A percentile compares a stretch with the other conserved stretches of the same genome.
phyloP scores from a whole-genome alignment of 768 basidiomycete genomes.

The Gelatoporia subvermispora region DNA sequence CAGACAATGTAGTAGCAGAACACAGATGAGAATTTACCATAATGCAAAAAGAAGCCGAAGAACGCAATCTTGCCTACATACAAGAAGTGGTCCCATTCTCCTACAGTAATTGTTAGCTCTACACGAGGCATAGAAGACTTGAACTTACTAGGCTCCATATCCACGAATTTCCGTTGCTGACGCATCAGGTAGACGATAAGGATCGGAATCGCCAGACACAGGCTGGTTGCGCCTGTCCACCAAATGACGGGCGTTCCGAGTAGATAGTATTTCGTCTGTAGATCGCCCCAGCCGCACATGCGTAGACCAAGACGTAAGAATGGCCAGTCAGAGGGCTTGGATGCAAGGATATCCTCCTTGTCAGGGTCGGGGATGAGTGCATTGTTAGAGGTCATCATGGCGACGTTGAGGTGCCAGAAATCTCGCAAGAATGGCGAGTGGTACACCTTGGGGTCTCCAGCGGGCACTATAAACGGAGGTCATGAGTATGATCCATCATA shows the following conservation, averaged over 20 bases:
- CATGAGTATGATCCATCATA: background rate
- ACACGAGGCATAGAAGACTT: background rate
- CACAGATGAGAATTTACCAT: constrained; percentile 43
- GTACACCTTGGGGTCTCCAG: constrained; percentile 80
- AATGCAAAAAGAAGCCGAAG: constrained; percentile 91
- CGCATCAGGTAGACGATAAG: constrained; percentile 73
- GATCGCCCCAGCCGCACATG: constrained; percentile 96
- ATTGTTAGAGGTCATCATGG: constrained; percentile 99
- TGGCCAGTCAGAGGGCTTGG: constrained; percentile 91
- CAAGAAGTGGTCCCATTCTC: constrained; percentile 92
- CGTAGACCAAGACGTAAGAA: constrained; percentile 83
- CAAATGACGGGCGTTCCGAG: constrained; percentile 90
- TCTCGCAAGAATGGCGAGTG: constrained; percentile 90
- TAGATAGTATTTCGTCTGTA: constrained; percentile 87
- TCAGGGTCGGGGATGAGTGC: constrained; percentile 96
- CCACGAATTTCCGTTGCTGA: constrained; percentile 82
- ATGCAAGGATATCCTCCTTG: constrained; percentile 97
- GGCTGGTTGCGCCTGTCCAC: constrained; percentile 74
- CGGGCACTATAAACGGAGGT: constrained; percentile 54
- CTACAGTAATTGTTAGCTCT: constrained; percentile 29
- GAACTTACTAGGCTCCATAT: constrained; percentile 80
- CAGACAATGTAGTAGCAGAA: background rate
- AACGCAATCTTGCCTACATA: constrained; percentile 91
- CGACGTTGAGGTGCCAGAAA: constrained; percentile 98
- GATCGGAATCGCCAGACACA: constrained; percentile 48